These are phyloP conservation scores for Rubia balearica DNA, from an alignment of 305 asterid species.

Conservation along the genomic window DNA sequence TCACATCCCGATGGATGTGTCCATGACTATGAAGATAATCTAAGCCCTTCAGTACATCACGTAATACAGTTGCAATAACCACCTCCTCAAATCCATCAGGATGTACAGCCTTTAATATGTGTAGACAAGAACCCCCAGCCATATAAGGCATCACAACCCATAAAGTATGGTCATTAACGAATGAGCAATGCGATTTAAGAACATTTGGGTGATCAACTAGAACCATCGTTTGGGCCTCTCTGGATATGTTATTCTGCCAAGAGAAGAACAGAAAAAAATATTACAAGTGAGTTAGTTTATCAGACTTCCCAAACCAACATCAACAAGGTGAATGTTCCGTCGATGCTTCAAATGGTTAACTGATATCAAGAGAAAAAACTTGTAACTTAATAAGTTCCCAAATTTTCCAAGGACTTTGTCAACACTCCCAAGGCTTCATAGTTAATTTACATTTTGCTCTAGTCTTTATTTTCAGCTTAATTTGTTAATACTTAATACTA, in stretches of 20 bases:
- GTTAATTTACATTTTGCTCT: neutral
- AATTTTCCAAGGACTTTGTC: neutral
- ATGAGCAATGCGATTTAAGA: conserved; percentile 88
- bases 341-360: neutral
- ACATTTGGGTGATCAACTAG: conserved; percentile 93
- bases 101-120: conserved; percentile 75
- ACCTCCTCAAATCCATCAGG: conserved; percentile 96
- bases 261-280: conserved; percentile 23
- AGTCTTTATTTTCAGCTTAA: neutral
- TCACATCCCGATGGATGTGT: conserved; percentile 96
- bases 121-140: conserved; percentile 98
- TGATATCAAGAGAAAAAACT: neutral
- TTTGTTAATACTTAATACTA: neutral
- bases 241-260: conserved; percentile 69
- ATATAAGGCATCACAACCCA: conserved; percentile 98
- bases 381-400: neutral
- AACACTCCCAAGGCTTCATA: neutral
- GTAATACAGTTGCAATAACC: conserved; percentile 81
- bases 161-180: conserved; percentile 72
- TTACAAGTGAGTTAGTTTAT: conserved; percentile 14
- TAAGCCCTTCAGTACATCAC: conserved; percentile 87
- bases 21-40: conserved; percentile 97
- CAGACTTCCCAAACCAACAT: neutral
- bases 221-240: conserved; percentile 95
- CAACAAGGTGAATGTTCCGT: neutral